phyloP scores from a whole-genome alignment of 495 filamentous ascomycete species.

The Aspergillus carlsbadensis region DNA sequence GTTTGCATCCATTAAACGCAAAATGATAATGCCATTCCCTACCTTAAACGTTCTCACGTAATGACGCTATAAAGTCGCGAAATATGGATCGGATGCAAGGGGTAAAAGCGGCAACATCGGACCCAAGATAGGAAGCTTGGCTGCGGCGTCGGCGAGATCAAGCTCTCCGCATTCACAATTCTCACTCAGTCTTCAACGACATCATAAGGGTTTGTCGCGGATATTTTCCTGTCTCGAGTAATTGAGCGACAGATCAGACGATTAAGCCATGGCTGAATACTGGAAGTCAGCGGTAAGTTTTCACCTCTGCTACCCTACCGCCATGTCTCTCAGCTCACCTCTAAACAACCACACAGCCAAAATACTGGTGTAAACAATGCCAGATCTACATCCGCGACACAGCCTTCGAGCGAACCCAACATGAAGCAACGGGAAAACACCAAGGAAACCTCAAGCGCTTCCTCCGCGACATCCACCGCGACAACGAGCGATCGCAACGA shows the following conservation, averaged over 20 bases:
- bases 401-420: conserved; percentile 81
- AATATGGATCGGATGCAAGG: no score
- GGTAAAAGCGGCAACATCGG: background rate
- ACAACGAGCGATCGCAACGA: conserved; percentile 71
- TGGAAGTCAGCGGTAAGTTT: conserved; percentile 89
- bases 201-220: no score
- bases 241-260: background rate
- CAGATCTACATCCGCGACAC: conserved; percentile 88
- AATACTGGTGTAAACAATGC: conserved; percentile 98
- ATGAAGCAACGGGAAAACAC: conserved; percentile 87
- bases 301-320: background rate
- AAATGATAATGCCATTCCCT: no score
- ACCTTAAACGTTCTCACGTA: no score
- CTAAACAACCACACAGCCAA: conserved; percentile 54
- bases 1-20: no score
- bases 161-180: background rate
- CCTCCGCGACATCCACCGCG: conserved; percentile 79
- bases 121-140: background rate
- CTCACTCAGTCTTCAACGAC: background rate
- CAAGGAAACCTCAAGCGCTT: conserved; percentile 88
- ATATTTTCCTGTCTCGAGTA: no score
- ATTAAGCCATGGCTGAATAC: conserved; percentile 79
- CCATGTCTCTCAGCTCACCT: background rate
- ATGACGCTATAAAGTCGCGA: no score
- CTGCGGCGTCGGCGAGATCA: background rate